These are phyloP conservation scores for Trichophyton mentagrophytes DNA, from an alignment of 2,329 filamentous ascomycete genomes.

Conservation along the genomic window DNA sequence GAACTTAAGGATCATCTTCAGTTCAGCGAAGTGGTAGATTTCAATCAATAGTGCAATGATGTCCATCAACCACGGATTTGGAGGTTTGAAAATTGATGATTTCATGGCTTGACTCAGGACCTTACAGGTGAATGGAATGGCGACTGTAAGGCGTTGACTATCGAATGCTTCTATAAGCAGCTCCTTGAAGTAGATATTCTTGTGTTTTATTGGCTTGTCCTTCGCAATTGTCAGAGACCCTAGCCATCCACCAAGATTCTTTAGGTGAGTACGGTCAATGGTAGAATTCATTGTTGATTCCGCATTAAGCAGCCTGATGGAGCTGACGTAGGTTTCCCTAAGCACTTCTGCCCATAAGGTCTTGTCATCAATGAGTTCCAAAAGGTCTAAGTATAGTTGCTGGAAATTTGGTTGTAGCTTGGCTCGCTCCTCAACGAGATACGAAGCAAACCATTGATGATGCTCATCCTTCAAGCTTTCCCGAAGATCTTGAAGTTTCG, in stretches of 20 bases:
- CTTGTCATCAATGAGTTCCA: conserved; percentile 69
- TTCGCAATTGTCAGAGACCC: conserved; percentile 84
- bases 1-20: conserved; percentile 95
- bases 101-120: conserved; percentile 72
- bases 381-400: conserved; percentile 76
- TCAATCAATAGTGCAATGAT: conserved; percentile 85
- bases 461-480: conserved; percentile 67
- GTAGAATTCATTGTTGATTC: conserved; percentile 74
- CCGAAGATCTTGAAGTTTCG: conserved; percentile 70
- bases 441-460: conserved; percentile 92
- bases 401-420: conserved; percentile 98
- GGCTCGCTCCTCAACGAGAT: conserved; percentile 88
- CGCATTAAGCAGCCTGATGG: conserved; percentile 76
- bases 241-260: conserved; percentile 88
- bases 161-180: conserved; percentile 87
- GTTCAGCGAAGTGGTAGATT: conserved; percentile 79
- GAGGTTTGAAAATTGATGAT: conserved; percentile 81
- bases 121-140: conserved; percentile 96
- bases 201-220: conserved; percentile 89
- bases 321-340: conserved; percentile 79
- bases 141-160: conserved; percentile 77
- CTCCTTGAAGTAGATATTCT: conserved; percentile 94
- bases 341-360: conserved; percentile 78
- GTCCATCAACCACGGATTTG: conserved; percentile 97
- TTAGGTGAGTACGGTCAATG: conserved; percentile 74